Conservation (phyloP, 2,329 filamentous ascomycete genomes). For the Microcyclosporella mali region DNA sequence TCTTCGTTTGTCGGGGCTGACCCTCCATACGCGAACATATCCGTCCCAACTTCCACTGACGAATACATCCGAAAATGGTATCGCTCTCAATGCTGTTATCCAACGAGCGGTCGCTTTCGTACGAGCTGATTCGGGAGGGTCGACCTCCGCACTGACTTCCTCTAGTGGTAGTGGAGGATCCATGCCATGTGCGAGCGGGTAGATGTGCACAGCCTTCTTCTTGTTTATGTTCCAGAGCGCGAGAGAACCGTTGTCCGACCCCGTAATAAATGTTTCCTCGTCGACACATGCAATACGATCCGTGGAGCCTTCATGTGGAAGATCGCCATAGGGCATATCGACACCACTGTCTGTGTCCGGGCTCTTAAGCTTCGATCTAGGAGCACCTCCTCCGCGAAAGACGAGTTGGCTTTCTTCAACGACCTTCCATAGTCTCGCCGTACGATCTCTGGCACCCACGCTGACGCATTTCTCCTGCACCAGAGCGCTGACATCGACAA, state of each 20-base stretch:
- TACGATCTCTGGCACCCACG: slow-evolving; percentile 84
- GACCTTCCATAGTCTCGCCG: slow-evolving; percentile 91
- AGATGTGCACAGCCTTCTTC: slow-evolving; percentile 84
- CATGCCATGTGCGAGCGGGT: slow-evolving; percentile 76
- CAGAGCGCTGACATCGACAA: slow-evolving; percentile 76
- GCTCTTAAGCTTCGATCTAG: slow-evolving; percentile 42
- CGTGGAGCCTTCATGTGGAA: slow-evolving; percentile 71
- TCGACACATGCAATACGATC: slow-evolving; percentile 88
- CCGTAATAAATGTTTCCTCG: slow-evolving; percentile 84
- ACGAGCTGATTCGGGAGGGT: slow-evolving; percentile 52
- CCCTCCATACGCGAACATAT: slow-evolving; percentile 73
- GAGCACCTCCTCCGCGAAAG: slow-evolving; percentile 71
- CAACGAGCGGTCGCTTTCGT: slow-evolving; percentile 59
- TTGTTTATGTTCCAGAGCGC: slow-evolving; percentile 84
- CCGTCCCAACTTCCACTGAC: slow-evolving; percentile 95
- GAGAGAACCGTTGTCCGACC: slow-evolving; percentile 82
- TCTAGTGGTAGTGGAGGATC: slow-evolving; percentile 64
- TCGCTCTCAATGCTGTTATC: slow-evolving; percentile 79
- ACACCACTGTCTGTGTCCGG: slow-evolving; percentile 32
- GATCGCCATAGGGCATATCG: slow-evolving; percentile 36
- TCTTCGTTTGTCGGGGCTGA: slow-evolving; percentile 74
- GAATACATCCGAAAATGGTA: slow-evolving; percentile 86
- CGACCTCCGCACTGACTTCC: slow-evolving; percentile 65
- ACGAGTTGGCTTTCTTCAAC: slow-evolving; percentile 92
- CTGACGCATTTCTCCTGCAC: slow-evolving; percentile 83